phyloP scores from a whole-genome alignment of 2,329 filamentous ascomycete genomes.

The Cadophora sp. region DNA sequence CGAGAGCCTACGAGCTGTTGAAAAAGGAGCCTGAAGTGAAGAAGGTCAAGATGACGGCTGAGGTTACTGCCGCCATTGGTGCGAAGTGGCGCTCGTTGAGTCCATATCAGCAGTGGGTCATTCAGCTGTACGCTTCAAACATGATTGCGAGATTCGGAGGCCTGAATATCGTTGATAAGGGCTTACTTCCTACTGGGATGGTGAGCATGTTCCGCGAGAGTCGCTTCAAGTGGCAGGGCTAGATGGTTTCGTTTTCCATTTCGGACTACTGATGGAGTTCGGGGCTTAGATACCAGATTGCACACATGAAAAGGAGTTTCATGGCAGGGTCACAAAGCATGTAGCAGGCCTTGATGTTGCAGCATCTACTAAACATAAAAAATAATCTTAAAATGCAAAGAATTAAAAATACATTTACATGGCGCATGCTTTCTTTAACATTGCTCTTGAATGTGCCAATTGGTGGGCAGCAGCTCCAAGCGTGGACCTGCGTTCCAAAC shows the following conservation, averaged over 20 bases:
- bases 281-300: slow-evolving; percentile 4
- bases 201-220: slow-evolving; percentile 47
- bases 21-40: slow-evolving; percentile 39
- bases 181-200: slow-evolving; percentile 48
- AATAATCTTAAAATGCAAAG: neutral
- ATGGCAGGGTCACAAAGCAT: neutral
- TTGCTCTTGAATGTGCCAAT: too few relatives aligned
- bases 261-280: neutral
- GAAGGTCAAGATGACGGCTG: slow-evolving; percentile 33
- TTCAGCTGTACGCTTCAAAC: slow-evolving; percentile 47
- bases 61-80: slow-evolving; percentile 22
- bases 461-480: too few relatives aligned
- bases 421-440: too few relatives aligned
- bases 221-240: slow-evolving; percentile 47
- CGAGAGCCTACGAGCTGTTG: slow-evolving; percentile 41
- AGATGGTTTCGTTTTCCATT: neutral
- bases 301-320: neutral
- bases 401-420: too few relatives aligned
- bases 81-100: slow-evolving; percentile 14
- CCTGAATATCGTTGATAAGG: slow-evolving; percentile 47
- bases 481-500: too few relatives aligned
- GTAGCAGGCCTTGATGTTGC: neutral
- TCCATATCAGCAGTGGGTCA: slow-evolving; percentile 47
- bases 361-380: neutral
- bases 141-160: slow-evolving; percentile 48